These are phyloP conservation scores for Aureobasidium leucospermi DNA, from an alignment of 2,329 filamentous ascomycete species.

Conservation along the genomic window DNA sequence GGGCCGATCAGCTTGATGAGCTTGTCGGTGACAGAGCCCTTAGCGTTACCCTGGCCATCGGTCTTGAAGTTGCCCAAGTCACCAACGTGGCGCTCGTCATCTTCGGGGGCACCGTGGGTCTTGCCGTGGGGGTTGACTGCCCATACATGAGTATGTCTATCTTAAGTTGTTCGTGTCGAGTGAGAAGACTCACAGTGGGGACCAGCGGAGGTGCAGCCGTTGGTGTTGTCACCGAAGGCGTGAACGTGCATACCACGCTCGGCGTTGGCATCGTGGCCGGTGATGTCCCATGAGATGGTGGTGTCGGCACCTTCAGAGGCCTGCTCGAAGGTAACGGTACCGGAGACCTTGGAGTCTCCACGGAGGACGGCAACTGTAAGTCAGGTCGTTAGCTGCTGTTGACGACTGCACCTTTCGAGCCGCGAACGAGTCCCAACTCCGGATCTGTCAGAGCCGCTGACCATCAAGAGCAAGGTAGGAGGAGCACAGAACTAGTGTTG, in stretches of 20 bases:
- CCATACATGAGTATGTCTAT: slow-evolving; percentile 2
- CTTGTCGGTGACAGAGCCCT: slow-evolving; percentile 72
- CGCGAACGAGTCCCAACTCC: not conserved
- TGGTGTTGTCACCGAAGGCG: slow-evolving; percentile 99
- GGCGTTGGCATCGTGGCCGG: slow-evolving; percentile 86
- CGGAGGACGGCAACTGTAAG: slow-evolving; percentile 83
- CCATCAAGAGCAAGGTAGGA: not conserved
- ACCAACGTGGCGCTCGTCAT: slow-evolving; percentile 86
- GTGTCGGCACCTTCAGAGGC: slow-evolving; percentile 72
- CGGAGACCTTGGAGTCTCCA: slow-evolving; percentile 92
- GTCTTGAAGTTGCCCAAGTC: slow-evolving; percentile 97
- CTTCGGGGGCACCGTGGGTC: slow-evolving; percentile 79
- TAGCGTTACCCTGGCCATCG: slow-evolving; percentile 82
- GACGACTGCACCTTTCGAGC: not conserved
- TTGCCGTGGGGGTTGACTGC: slow-evolving; percentile 95
- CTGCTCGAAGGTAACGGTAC: slow-evolving; percentile 95
- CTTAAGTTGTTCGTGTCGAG: not conserved
- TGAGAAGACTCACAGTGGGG: slow-evolving; percentile 72
- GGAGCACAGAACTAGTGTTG: not conserved
- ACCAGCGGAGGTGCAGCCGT: slow-evolving; percentile 96
- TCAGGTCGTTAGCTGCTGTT: not conserved
- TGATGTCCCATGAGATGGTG: slow-evolving; percentile 85
- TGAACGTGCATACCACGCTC: slow-evolving; percentile 98
- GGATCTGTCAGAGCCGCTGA: not conserved
- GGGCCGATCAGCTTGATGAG: slow-evolving; percentile 93